Base-by-base conservation (phyloP, 208 protist genomes). In the Acanthamoeba healyi region DNA sequence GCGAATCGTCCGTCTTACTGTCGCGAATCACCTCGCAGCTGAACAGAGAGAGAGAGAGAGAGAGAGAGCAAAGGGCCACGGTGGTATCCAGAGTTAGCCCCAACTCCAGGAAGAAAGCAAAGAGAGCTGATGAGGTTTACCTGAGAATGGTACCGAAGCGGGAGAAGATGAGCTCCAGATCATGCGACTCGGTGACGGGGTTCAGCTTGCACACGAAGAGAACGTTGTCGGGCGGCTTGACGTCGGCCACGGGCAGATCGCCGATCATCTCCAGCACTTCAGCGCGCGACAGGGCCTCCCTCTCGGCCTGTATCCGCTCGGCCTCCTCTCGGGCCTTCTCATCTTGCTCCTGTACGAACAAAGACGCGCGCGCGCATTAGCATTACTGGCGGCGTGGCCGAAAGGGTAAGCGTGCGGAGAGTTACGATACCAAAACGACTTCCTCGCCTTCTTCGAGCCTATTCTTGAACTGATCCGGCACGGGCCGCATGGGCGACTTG, bases 201-300 rank as follows among this genome's bases (percentile, higher is more conserved):
- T 99, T 99, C 40, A 99, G 97, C 96, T 99, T 99, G 97, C 99
- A 99, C 29, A 99, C 99, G 95, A 99, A 99, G 24, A 99, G 97
- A 2, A 99, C 99, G 94, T 99, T 99, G 29, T 99, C 99, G 0
- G 98, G 98, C 14, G 99, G 99, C 86, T 97, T 97, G 12, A 99
- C 92, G 38, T 99, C 98, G 0, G 98, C 97, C 93, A 99, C 97
- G 1, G 98, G 98, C 22, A 99, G 94, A 54, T 99, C 99, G 58
- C 99, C 98, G n/a, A 96, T 94, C 90, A 99, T 98, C 61, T 99
- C 98, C 24, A 99, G 96, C 94, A 99, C 98, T 56, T 99, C 95
- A 4, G 97, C 97, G 65, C 96, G 95, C 6, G 94, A 95, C 58
- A 91, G 86, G 7, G 97, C 97, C 63, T 98, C 67, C 70, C 44